Base-by-base conservation (phyloP, 257 asterid species). In the Solanum tarijense region DNA sequence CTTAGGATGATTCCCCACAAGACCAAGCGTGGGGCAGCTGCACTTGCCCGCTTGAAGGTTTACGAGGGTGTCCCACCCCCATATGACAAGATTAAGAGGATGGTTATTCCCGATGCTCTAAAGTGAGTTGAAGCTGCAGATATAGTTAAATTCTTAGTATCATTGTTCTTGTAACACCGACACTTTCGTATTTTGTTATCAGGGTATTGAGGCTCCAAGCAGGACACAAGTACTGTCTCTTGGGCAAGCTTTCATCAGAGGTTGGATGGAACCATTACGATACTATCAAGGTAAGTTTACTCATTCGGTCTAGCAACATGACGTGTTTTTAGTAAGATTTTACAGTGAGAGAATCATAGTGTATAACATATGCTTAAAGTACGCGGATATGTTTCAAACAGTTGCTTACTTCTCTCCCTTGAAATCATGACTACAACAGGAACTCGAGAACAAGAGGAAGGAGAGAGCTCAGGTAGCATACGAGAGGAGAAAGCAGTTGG, bases 21-120 rank as follows among this genome's bases (percentile, higher is more conserved):
- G 95, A 94, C 98, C 34, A 95, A 95, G 89, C 91, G 98, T 3
- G 98, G 98, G 43, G 98, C 93, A n/a, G 98, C 98, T 90, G 98
- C 98, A 9, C 96, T 95, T 87, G 96, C 94, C 43, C 94, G 96
- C 81, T 87, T 95, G 95, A 46, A 46, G 6, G 2, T 46, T 12
- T 46, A 46, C 2, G 18, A 46, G 55, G 18, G 18, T 46, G 55
- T 46, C 55, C 55, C 18, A 46, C 18, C 55, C 55, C 16, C 94
- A 46, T 46, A 46, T 12, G 55, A 46, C 6, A 46, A 46, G 18
- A 46, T 46, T 46, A 46, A 46, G 55, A 46, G 55, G 6, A 46
- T 46, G 55, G 55, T 46, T 46, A 12, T 46, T 46, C 55, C 18
- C 2, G 16, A 46, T 46, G 18, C 6, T 46, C 18, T 46, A 12